Conservation (phyloP, 345 rosid genomes). For the Euphorbia peplus region DNA sequence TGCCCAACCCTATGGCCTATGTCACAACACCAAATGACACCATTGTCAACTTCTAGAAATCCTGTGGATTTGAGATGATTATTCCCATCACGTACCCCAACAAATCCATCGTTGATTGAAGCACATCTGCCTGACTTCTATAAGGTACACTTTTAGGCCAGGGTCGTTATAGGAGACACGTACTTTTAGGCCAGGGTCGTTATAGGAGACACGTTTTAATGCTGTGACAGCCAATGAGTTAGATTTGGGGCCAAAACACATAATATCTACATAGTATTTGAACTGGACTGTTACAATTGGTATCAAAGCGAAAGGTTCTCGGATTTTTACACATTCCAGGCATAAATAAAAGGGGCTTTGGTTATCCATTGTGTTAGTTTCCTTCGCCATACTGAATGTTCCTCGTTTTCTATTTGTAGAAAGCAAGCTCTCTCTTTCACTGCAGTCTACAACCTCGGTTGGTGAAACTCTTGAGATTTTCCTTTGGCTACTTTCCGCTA, state of each 20-base stretch:
- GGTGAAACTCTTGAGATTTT: conserved; percentile 33
- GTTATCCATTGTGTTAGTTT: conserved; percentile 35
- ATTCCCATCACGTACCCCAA: conserved; percentile 69
- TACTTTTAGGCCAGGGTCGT: too few species aligned
- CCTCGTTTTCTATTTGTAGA: background rate
- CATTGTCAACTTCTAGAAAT: conserved; percentile 77
- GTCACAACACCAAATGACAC: conserved; percentile 47
- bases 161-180: too few species aligned
- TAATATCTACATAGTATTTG: too few species aligned
- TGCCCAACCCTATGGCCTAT: too few species aligned
- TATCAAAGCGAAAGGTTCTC: background rate
- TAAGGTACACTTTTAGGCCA: too few species aligned
- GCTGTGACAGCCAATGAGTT: too few species aligned
- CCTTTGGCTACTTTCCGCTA: conserved; percentile 43
- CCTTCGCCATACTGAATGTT: conserved; percentile 17
- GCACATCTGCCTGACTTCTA: too few species aligned
- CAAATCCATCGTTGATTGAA: conserved; percentile 65
- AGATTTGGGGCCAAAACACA: too few species aligned
- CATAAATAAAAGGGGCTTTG: conserved; percentile 43
- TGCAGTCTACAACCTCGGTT: conserved; percentile 14
- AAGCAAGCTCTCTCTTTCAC: conserved; percentile 14
- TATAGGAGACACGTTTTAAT: too few species aligned
- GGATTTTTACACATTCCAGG: conserved; percentile 54
- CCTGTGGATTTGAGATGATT: conserved; percentile 70
- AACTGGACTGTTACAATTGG: too few species aligned